Evolutionary conservation across 768 basidiomycete genomes (phyloP), one percentile per base, ranked within the genome.

Genomic region (Boletus patriciae): DNA sequence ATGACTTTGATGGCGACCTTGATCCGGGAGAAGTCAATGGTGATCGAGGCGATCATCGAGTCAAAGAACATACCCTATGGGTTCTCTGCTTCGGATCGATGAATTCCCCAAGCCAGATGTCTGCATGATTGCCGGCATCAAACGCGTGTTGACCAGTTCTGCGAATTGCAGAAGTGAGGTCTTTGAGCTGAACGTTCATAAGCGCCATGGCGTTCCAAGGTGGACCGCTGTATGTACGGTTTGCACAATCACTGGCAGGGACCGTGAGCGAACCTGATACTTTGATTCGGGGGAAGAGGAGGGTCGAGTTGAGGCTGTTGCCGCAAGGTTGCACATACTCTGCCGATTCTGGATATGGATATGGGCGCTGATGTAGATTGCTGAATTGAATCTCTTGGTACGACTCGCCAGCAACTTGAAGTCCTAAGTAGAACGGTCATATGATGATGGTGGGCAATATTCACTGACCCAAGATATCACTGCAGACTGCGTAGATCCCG

Each of bases 1-100:
- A 69, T 70, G 1, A 70, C 60, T 58, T 69, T 69, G 45, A 69
- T 67, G 19, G 68, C 68, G 27, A 70, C 64, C 60, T 69, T 49
- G 52, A 41, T 21, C 23, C 18, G 6, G 46, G 29, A 21, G 25
- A 37, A 31, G 18, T 34, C 18, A 37, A 16, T 18, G 34, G 27
- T 10, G n/a, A 46, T 46, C 33, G 12, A 46, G 33, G 16, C 9
- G 10, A 46, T 38, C 12, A 9, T 44, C 29, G 21, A 33, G 6
- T 21, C 10, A 36, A 52, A 38, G 37, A 29, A 34, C 37, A n/a
- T 42, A 62, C 65, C 46, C 57, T 61, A 19, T 1, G 37, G 10
- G n/a, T 40, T n/a, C 43, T 34, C 21, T 57, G 47, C 16, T 42
- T 49, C 18, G 55, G 53, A 49, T 67, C 62, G 6, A 27, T 46